phyloP scores from a whole-genome alignment of 768 basidiomycete genomes.

The Boletus pseudo-olivaceus region DNA sequence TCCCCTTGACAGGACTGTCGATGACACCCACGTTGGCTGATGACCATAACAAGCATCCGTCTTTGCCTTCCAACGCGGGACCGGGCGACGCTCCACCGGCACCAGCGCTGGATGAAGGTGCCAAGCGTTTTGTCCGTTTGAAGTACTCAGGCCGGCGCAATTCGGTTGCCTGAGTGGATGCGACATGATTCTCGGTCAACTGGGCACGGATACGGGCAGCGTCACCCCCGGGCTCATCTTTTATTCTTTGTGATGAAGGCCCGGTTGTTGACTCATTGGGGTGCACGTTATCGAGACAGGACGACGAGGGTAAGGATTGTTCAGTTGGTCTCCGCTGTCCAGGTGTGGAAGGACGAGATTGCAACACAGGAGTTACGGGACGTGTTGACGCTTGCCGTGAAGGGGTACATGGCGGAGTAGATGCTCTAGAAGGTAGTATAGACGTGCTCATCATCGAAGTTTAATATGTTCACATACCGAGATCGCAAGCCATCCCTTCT shows the following conservation, averaged over 20 bases:
- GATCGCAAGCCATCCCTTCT: slow-evolving; percentile 7
- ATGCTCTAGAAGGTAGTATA: slow-evolving; percentile 6
- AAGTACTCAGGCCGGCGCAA: slow-evolving; percentile 70
- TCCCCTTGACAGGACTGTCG: slow-evolving; percentile 69
- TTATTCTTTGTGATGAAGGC: neutral
- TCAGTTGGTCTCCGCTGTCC: neutral
- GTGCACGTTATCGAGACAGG: neutral
- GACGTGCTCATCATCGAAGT: neutral
- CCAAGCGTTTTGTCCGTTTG: slow-evolving; percentile 51
- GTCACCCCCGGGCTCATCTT: slow-evolving; percentile 46
- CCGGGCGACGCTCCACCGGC: slow-evolving; percentile 6
- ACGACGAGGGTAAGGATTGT: neutral
- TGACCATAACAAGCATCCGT: slow-evolving; percentile 20
- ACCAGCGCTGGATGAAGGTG: slow-evolving; percentile 34
- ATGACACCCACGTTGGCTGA: slow-evolving; percentile 51
- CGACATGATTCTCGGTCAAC: slow-evolving; percentile 46
- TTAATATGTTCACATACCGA: slow-evolving; percentile 10
- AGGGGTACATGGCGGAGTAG: slow-evolving; percentile 16
- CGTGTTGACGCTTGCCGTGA: slow-evolving; percentile 14
- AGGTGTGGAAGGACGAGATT: slow-evolving; percentile 15
- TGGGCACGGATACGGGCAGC: slow-evolving; percentile 57
- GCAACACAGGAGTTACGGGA: slow-evolving; percentile 11
- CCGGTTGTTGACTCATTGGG: neutral
- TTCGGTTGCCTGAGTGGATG: slow-evolving; percentile 53
- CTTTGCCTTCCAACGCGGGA: slow-evolving; percentile 11